Percentiles rank a stretch among this genome's conserved stretches.
These are phyloP conservation scores for Alternaria burnsii DNA, from an alignment of 2,329 filamentous ascomycete species.

Conservation along the genomic window DNA sequence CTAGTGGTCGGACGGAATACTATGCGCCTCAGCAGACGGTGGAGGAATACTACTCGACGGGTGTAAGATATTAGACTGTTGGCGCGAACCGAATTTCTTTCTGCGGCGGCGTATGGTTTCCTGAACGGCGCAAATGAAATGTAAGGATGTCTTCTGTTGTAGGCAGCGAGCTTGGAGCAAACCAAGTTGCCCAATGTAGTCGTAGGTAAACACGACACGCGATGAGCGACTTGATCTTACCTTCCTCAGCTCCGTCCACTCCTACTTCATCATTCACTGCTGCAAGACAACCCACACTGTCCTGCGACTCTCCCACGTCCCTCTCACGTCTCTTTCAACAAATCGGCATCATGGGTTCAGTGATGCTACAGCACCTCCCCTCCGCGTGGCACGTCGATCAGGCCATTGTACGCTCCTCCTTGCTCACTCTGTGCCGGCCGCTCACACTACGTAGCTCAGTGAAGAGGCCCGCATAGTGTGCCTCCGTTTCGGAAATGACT, in stretches of 20 bases:
- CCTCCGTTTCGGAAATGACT: conserved; percentile 87
- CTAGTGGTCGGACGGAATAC: conserved; percentile 19
- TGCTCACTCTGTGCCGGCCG: not conserved
- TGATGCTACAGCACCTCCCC: conserved; percentile 85
- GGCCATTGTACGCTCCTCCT: conserved; percentile 66
- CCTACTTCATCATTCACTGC: not conserved
- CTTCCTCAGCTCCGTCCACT: not conserved
- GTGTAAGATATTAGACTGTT: conserved; percentile 9
- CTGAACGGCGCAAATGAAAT: not conserved
- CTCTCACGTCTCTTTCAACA: too few species aligned
- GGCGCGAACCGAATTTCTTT: not conserved
- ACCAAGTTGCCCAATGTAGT: not conserved
- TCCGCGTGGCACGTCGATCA: conserved; percentile 98
- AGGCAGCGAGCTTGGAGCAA: not conserved
- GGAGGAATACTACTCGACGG: conserved; percentile 31
- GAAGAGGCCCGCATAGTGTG: conserved; percentile 90
- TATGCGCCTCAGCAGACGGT: conserved; percentile 36
- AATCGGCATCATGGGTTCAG: conserved; percentile 69
- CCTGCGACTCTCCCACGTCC: too few species aligned
- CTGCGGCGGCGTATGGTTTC: not conserved
- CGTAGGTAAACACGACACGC: not conserved
- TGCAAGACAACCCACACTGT: not conserved
- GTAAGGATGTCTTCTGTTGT: not conserved
- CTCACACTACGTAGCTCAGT: conserved; percentile 10
- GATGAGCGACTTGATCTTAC: not conserved